Conservation (phyloP, 495 filamentous ascomycete genomes). For the Darksidea phi region DNA sequence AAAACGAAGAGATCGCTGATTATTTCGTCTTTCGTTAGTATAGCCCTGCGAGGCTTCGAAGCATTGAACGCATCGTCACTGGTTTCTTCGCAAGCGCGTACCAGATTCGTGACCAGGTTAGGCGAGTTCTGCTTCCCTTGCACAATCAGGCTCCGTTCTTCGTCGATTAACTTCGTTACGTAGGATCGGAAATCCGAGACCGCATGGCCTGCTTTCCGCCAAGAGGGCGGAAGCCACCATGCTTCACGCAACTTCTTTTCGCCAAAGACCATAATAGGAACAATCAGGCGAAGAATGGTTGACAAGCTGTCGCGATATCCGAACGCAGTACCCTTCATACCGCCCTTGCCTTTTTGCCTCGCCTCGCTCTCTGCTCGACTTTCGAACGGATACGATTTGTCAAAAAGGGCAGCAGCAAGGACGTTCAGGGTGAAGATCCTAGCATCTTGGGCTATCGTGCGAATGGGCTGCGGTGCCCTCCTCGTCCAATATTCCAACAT, state of each 20-base stretch:
- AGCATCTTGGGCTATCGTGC: conserved; percentile 42
- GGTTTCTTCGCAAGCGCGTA: conserved; percentile 16
- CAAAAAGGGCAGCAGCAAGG: conserved; percentile 48
- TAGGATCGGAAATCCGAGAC: conserved; percentile 13
- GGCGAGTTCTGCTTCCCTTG: conserved; percentile 6
- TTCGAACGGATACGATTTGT: conserved; percentile 45
- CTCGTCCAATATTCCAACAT: conserved; percentile 46
- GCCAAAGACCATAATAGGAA: conserved; percentile 24
- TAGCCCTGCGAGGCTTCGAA: neutral
- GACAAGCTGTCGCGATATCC: conserved; percentile 21
- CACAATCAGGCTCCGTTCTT: conserved; percentile 15
- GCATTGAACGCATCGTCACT: neutral
- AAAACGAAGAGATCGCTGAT: conserved; percentile 38
- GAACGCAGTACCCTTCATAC: conserved; percentile 2
- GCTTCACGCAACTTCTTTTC: neutral
- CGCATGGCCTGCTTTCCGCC: conserved; percentile 15
- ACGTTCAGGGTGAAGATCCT: conserved; percentile 50
- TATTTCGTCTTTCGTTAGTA: conserved; percentile 35
- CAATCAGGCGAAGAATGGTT: conserved; percentile 17
- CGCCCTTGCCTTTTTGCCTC: neutral
- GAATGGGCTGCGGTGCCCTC: conserved; percentile 18
- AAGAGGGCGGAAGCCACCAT: conserved; percentile 20
- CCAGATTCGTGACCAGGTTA: conserved; percentile 17
- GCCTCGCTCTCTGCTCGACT: conserved; percentile 21
- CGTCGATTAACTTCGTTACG: conserved; percentile 11